phyloP scores from a whole-genome alignment of 129 eudicot species.

The Calendula officinalis region DNA sequence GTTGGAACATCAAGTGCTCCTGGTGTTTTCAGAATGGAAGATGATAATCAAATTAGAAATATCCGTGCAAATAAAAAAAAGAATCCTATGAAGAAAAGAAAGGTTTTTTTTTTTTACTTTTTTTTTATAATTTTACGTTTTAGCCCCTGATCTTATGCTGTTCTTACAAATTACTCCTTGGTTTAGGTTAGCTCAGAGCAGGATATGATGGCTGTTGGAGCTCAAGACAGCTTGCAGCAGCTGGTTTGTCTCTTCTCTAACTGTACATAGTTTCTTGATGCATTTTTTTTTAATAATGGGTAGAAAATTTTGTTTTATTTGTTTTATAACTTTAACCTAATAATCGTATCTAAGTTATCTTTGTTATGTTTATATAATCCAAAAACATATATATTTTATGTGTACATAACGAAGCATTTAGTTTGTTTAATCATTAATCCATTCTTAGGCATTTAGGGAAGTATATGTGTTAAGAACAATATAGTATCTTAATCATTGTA shows the following conservation, averaged over 20 bases:
- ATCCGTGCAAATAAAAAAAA: constrained; percentile 68
- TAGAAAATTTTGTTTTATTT: no score
- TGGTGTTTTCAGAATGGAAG: constrained; percentile 66
- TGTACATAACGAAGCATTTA: not conserved
- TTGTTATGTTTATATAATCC: not conserved
- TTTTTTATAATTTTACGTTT: not conserved
- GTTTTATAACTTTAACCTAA: not conserved
- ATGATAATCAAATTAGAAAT: constrained; percentile 67
- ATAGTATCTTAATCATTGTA: not conserved
- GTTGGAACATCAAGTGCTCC: constrained; percentile 55
- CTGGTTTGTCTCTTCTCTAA: constrained; percentile 46
- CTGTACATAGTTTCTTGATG: not conserved
- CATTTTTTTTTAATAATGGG: not conserved
- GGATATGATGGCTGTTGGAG: constrained; percentile 69
- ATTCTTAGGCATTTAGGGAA: constrained; percentile 7
- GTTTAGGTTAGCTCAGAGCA: constrained; percentile 61
- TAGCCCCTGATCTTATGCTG: constrained; percentile 12
- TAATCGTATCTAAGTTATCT: not conserved
- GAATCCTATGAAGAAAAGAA: constrained; percentile 75
- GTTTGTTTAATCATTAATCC: constrained; percentile 10
- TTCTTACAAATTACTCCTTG: not conserved
- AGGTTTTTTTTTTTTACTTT: constrained; percentile 39
- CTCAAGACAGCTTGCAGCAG: constrained; percentile 79
- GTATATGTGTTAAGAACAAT: not conserved
- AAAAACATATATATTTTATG: not conserved